These are phyloP conservation scores for Aspergillus japonicus DNA, from an alignment of 2,329 filamentous ascomycete genomes.

Conservation along the genomic window DNA sequence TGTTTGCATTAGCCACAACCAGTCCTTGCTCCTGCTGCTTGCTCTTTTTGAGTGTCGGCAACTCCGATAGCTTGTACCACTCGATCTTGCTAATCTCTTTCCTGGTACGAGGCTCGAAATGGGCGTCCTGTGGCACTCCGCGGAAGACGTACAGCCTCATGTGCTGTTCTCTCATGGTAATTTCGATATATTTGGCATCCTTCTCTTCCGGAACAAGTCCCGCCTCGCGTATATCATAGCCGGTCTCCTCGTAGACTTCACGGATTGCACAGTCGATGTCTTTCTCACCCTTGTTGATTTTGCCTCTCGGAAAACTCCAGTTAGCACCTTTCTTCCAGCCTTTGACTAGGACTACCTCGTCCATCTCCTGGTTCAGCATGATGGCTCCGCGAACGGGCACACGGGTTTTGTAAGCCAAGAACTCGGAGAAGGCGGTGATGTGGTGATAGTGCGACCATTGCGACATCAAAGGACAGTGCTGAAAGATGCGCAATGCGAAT, in stretches of 20 bases:
- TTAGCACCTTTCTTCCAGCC: constrained; percentile 96
- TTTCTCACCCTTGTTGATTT: constrained; percentile 96
- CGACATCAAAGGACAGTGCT: constrained; percentile 86
- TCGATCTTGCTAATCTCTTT: constrained; percentile 97
- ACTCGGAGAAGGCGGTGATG: constrained; percentile 82
- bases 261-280: constrained; percentile 91
- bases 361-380: constrained; percentile 90
- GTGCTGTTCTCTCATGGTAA: constrained; percentile 89
- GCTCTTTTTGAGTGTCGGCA: constrained; percentile 76
- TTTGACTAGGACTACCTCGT: constrained; percentile 87
- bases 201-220: constrained; percentile 72
- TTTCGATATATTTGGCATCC: constrained; percentile 78
- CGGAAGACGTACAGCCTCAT: constrained; percentile 90
- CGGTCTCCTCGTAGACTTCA: constrained; percentile 95
- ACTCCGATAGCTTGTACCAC: constrained; percentile 88
- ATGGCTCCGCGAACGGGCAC: constrained; percentile 94
- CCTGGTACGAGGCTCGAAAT: constrained; percentile 84
- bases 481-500: constrained; percentile 88
- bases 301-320: constrained; percentile 95
- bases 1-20: constrained; percentile 66
- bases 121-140: constrained; percentile 78
- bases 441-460: constrained; percentile 76
- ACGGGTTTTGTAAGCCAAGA: constrained; percentile 89
- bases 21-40: constrained; percentile 64
- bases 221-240: constrained; percentile 74